Conservation (phyloP, 2,329 filamentous ascomycete genomes). For the Spiromastix sp. region DNA sequence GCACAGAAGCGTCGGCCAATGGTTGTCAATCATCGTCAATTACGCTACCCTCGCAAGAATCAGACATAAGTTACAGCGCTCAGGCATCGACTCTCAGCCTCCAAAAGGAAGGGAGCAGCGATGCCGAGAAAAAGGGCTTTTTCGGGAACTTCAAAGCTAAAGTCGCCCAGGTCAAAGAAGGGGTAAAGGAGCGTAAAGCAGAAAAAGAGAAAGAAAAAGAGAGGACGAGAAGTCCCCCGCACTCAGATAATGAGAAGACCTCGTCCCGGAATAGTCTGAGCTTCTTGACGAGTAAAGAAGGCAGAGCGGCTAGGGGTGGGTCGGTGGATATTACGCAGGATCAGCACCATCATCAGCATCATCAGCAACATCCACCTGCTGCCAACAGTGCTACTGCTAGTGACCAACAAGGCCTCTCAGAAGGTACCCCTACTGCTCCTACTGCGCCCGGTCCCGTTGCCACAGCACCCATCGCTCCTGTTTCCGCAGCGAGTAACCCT, state of each 20-base stretch:
- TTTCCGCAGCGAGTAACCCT: slow-evolving; percentile 1
- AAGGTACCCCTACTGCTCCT: not conserved
- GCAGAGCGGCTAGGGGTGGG: not conserved
- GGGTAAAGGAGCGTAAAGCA: slow-evolving; percentile 44
- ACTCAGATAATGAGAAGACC: slow-evolving; percentile 24
- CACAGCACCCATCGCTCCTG: not conserved
- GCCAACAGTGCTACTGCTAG: not conserved
- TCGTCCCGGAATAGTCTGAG: slow-evolving; percentile 25
- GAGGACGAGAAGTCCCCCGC: slow-evolving; percentile 41
- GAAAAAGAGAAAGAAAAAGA: slow-evolving; percentile 44
- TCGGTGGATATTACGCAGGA: not conserved
- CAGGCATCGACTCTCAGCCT: slow-evolving; percentile 10
- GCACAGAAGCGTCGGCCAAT: slow-evolving; percentile 21
- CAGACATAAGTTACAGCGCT: slow-evolving; percentile 25
- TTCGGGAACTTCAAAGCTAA: slow-evolving; percentile 58
- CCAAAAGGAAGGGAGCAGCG: slow-evolving; percentile 19
- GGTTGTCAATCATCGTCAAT: slow-evolving; percentile 14
- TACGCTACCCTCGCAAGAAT: slow-evolving; percentile 25
- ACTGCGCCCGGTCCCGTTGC: not conserved
- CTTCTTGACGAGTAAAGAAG: slow-evolving; percentile 15
- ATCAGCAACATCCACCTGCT: not conserved
- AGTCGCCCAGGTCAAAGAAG: slow-evolving; percentile 43
- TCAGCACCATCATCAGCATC: not conserved
- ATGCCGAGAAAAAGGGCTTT: slow-evolving; percentile 48
- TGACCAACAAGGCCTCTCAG: not conserved